Conservation (phyloP, 2,329 filamentous ascomycete genomes). For the Parascedosporium putredinis region DNA sequence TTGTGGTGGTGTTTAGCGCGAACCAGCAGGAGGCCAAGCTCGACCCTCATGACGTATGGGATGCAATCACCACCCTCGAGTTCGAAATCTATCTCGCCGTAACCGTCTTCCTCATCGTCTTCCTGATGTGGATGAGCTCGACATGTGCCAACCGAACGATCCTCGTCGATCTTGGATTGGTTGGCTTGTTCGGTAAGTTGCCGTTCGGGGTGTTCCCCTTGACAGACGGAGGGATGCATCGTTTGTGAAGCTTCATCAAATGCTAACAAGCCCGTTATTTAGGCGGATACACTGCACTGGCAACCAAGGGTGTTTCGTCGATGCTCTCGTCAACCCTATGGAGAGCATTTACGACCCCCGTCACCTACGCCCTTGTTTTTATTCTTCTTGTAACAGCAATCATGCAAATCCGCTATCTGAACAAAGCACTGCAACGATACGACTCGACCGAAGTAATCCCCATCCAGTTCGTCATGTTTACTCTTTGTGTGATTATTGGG, state of each 20-base stretch:
- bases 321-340: conserved; percentile 86
- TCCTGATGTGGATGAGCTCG: conserved; percentile 73
- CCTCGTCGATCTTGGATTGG: conserved; percentile 83
- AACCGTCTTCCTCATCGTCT: conserved; percentile 60
- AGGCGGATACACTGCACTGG: conserved; percentile 89
- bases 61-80: conserved; percentile 73
- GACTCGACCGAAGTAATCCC: conserved; percentile 97
- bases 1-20: conserved; percentile 86
- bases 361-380: conserved; percentile 77
- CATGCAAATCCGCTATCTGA: conserved; percentile 96
- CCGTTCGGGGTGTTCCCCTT: no score
- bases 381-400: conserved; percentile 76
- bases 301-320: conserved; percentile 93
- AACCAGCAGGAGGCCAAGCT: conserved; percentile 83
- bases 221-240: no score
- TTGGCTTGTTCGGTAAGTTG: conserved; percentile 76
- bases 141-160: conserved; percentile 79
- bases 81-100: conserved; percentile 86
- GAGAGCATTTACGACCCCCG: conserved; percentile 79
- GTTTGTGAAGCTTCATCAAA: no score
- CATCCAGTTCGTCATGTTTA: conserved; percentile 95
- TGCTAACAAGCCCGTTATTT: conserved; percentile 7
- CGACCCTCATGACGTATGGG: conserved; percentile 82
- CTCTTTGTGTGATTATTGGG: conserved; percentile 86
- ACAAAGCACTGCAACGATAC: conserved; percentile 77